phyloP scores from a whole-genome alignment of 495 filamentous ascomycete species.

The Xylaria bambusicola region DNA sequence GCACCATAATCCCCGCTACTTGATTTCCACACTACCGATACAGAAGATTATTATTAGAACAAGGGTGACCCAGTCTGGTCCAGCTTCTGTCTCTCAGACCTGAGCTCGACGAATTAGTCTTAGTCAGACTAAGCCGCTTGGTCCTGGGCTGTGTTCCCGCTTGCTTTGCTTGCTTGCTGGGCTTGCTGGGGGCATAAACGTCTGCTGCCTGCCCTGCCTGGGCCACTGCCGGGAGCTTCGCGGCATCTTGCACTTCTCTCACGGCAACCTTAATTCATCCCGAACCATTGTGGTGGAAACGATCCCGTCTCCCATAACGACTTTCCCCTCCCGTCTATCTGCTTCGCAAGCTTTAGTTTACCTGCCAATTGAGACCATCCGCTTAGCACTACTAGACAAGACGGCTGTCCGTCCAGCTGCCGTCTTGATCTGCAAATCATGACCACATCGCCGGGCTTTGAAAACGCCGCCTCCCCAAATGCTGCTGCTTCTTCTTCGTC shows the following conservation, averaged over 20 bases:
- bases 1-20: not conserved
- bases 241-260: conserved; percentile 16
- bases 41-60: conserved; percentile 14
- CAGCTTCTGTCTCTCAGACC: not conserved
- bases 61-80: not conserved
- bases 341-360: not conserved
- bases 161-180: no score
- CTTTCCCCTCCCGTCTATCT: not conserved
- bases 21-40: not conserved
- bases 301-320: not conserved
- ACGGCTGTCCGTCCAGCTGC: conserved; percentile 19
- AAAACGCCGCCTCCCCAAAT: conserved; percentile 18
- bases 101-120: conserved; percentile 14
- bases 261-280: conserved; percentile 23
- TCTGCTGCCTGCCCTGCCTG: conserved; percentile 11
- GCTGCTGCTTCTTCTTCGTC: conserved; percentile 10
- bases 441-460: conserved; percentile 23
- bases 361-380: not conserved
- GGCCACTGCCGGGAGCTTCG: conserved; percentile 15
- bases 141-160: conserved; percentile 13
- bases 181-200: conserved; percentile 8
- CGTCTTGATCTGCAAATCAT: conserved; percentile 11
- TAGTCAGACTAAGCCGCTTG: conserved; percentile 17
- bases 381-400: not conserved
- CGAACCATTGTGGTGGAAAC: conserved; percentile 16